Evolutionary conservation across 805 yeast species (phyloP).

Genomic region (Lachancea dasiensis): DNA sequence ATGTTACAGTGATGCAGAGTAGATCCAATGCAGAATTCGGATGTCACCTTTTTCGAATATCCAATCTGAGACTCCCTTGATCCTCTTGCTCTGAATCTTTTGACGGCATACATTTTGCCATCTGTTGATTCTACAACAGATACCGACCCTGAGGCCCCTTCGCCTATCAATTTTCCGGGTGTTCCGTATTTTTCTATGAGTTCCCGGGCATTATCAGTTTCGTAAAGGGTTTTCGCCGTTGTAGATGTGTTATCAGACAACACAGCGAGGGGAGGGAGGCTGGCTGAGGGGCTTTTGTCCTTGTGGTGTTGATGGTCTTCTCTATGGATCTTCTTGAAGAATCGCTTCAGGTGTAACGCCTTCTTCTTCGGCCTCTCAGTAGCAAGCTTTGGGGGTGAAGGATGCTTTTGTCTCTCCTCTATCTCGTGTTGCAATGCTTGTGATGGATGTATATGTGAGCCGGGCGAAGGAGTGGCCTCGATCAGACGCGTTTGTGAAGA

Average conservation of each 20-base stretch:
- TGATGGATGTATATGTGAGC: slow-evolving; percentile 27
- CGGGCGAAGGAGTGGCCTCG: slow-evolving; percentile 12
- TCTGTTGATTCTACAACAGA: slow-evolving; percentile 61
- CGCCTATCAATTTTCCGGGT: slow-evolving; percentile 69
- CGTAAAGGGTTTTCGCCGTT: slow-evolving; percentile 33
- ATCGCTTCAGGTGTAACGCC: slow-evolving; percentile 39
- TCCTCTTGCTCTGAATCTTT: slow-evolving; percentile 62
- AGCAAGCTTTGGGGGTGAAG: slow-evolving; percentile 7
- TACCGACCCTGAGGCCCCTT: slow-evolving; percentile 96
- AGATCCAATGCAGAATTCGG: slow-evolving; percentile 80
- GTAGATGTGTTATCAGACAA: slow-evolving; percentile 5
- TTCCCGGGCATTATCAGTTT: slow-evolving; percentile 36
- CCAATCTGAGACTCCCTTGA: slow-evolving; percentile 56
- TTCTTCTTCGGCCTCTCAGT: slow-evolving; percentile 13
- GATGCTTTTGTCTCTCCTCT: slow-evolving; percentile 17
- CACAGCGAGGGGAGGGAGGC: slow-evolving; percentile 6
- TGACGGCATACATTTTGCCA: slow-evolving; percentile 71
- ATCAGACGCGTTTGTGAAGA: slow-evolving; percentile 4
- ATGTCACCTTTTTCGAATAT: slow-evolving; percentile 70
- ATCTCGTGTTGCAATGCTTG: slow-evolving; percentile 25
- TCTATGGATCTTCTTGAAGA: slow-evolving; percentile 42
- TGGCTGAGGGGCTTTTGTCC: background rate
- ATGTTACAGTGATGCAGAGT: slow-evolving; percentile 72
- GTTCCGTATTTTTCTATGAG: slow-evolving; percentile 63
- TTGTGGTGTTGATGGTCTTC: slow-evolving; percentile 4